Evolutionary conservation across 805 yeast species (phyloP).

Genomic region (Metschnikowia cerradonensis): DNA sequence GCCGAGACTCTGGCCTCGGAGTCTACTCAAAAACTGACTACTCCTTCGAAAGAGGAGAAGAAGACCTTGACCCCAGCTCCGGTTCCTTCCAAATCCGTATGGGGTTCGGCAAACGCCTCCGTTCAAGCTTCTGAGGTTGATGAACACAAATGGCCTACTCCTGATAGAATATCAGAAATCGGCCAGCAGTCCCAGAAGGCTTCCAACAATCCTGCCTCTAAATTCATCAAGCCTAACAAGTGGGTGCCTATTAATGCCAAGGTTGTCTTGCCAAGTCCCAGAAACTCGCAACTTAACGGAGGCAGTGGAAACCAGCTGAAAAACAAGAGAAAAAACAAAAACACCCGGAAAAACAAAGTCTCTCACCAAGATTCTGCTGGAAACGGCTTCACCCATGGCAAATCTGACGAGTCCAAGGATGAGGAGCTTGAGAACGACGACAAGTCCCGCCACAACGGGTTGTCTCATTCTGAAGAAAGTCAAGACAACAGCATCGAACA

Average conservation of each 20-base stretch:
- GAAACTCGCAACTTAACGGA: slow-evolving; percentile 22
- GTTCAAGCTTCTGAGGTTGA: slow-evolving; percentile 27
- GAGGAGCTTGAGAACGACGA: slow-evolving; percentile 9
- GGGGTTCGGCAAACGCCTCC: slow-evolving; percentile 31
- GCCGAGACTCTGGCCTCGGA: slow-evolving; percentile 6
- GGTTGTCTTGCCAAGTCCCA: slow-evolving; percentile 37
- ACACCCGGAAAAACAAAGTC: slow-evolving; percentile 17
- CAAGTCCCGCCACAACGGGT: neutral
- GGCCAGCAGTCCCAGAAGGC: slow-evolving; percentile 14
- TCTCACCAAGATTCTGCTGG: slow-evolving; percentile 6
- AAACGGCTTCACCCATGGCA: slow-evolving; percentile 7
- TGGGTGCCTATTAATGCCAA: slow-evolving; percentile 46
- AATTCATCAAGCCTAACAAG: slow-evolving; percentile 41
- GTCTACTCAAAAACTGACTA: slow-evolving; percentile 2
- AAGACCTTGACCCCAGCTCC: slow-evolving; percentile 44
- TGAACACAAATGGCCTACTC: slow-evolving; percentile 44
- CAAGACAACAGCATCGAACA: slow-evolving; percentile 7
- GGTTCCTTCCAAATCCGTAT: slow-evolving; percentile 40
- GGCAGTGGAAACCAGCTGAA: slow-evolving; percentile 19
- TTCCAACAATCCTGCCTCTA: slow-evolving; percentile 15
- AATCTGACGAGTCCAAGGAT: slow-evolving; percentile 12
- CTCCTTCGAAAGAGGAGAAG: slow-evolving; percentile 22
- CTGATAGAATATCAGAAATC: slow-evolving; percentile 26
- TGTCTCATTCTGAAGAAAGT: slow-evolving; percentile 7
- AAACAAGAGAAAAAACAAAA: slow-evolving; percentile 25